Evolutionary conservation across 768 basidiomycete species (phyloP), one percentile per base, ranked within the genome.

Genomic region (Pisolithus albus): DNA sequence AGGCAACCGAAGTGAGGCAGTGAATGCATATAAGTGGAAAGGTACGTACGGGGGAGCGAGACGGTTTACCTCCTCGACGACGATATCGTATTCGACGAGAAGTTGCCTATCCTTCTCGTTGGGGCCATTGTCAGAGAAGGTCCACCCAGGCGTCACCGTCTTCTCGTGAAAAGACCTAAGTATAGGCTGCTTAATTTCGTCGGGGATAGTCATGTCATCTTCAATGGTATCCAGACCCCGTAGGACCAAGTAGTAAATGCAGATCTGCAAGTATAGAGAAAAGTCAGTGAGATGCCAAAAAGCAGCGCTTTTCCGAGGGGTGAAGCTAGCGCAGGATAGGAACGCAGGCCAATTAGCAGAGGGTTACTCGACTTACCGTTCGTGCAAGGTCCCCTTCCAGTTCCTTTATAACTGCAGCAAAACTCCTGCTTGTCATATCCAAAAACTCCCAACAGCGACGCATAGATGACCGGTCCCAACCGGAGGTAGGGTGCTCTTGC

Each of bases 171-270:
- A 93, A 1, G 81, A 70, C 9, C 90, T 82, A 32, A 99, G 76
- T 26, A 97, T 61, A 3, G 90, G 86, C 49, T 92, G 89, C 65
- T 99, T 99, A 59, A 85, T 67, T 16, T 81, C 72, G 67, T 92
- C 90, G 0, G 89, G 78, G 51, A 99, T 81, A 0, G 92, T 89
- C 93, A 97, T 97, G 72, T 99, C 95, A 68, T 99, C 95, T 68
- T 98, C 95, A 56, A 99, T 81, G 4, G 95, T 99, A 67, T 99
- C 95, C n/a, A 97, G 75, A 5, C 83, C 96, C 19, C 95, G 83
- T 6, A 99, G 78, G 5, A 94, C 88, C 40, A 99, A 81, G 70
- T 98, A 99, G 70, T 96, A 98, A 53, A 98, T 70, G 66, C 89
- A 92, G 57, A 97, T 84, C 95, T 96, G 56, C 15, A 44, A 41